Evolutionary conservation across 306 rosid species (phyloP).

Genomic region (Corylus americana): DNA sequence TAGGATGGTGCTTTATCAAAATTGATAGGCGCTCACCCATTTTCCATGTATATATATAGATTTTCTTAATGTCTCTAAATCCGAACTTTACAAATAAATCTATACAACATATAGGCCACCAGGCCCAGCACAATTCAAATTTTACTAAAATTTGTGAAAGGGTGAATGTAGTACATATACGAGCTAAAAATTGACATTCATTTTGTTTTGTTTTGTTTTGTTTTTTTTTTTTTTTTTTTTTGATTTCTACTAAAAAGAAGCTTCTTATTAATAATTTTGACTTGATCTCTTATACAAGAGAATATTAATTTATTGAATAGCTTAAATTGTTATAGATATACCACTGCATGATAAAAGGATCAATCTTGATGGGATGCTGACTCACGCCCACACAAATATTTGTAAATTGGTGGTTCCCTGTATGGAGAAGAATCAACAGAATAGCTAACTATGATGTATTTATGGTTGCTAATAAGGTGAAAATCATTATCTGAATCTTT

Average conservation of each 20-base stretch:
- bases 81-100: neutral
- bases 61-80: neutral
- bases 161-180: neutral
- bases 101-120: neutral
- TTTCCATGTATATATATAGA: neutral
- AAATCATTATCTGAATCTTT: neutral
- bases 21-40: no score
- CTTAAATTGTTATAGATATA: neutral
- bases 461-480: neutral
- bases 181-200: neutral
- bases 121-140: neutral
- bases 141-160: neutral
- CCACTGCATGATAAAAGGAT: neutral
- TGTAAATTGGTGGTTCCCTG: no score
- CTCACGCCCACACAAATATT: no score
- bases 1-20: neutral
- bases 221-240: neutral
- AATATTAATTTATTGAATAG: neutral
- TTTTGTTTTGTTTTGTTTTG: neutral
- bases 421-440: no score
- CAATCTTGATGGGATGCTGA: neutral
- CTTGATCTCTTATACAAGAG: neutral
- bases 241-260: neutral
- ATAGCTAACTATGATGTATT: no score
- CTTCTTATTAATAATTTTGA: neutral